Evolutionary conservation across 2,329 filamentous ascomycete genomes (phyloP).

Genomic region (Diplocarpon mali): DNA sequence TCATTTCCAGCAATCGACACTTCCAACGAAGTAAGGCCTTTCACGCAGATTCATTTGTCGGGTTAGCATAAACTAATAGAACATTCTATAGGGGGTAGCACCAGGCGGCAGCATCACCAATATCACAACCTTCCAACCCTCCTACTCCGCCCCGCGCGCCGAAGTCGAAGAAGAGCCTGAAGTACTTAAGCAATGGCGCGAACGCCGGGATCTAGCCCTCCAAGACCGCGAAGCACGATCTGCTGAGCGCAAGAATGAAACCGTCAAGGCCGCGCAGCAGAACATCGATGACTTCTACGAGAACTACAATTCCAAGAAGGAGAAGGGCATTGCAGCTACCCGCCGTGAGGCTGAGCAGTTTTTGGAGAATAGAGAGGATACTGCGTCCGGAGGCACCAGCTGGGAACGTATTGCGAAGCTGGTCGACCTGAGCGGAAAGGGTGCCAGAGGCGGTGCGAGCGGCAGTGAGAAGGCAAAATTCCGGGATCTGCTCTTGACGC

Average conservation of each 20-base stretch:
- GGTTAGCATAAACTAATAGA: not conserved
- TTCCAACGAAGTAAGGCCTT: constrained; percentile 51
- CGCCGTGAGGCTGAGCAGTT: constrained; percentile 90
- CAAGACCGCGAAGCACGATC: constrained; percentile 79
- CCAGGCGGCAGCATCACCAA: constrained; percentile 75
- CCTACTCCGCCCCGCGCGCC: constrained; percentile 24
- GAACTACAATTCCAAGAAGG: constrained; percentile 97
- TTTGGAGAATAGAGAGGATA: constrained; percentile 78
- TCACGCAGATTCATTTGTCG: not conserved
- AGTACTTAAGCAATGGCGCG: constrained; percentile 84
- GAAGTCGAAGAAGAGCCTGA: constrained; percentile 74
- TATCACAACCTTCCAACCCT: constrained; percentile 28
- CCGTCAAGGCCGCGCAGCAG: constrained; percentile 77
- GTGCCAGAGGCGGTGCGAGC: constrained; percentile 70
- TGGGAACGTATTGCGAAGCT: constrained; percentile 98
- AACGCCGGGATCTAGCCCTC: constrained; percentile 73
- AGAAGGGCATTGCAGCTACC: constrained; percentile 83
- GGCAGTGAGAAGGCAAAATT: constrained; percentile 95
- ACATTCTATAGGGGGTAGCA: constrained; percentile 47
- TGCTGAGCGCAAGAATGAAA: constrained; percentile 70
- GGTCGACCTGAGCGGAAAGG: constrained; percentile 95
- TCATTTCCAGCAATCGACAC: constrained; percentile 74
- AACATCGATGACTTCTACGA: constrained; percentile 99
- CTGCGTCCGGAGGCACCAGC: constrained; percentile 85
- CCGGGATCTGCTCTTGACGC: constrained; percentile 73